Evolutionary conservation across 495 filamentous ascomycete species (phyloP).

Genomic region (Lentithecium fluviatile): DNA sequence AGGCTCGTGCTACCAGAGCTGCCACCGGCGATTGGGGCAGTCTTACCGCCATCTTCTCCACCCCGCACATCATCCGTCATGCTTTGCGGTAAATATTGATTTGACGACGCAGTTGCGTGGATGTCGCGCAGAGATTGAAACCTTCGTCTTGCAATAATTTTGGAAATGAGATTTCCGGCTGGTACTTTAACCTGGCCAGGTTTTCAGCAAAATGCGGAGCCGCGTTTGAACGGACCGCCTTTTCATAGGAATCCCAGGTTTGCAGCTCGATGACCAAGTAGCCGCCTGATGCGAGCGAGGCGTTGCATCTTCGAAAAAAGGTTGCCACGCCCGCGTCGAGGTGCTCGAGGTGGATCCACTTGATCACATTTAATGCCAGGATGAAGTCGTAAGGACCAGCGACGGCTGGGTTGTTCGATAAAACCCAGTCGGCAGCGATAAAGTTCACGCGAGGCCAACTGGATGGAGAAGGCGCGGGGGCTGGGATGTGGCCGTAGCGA

Average conservation of each 20-base stretch:
- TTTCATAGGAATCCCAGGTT: constrained; percentile 43
- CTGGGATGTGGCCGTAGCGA: constrained; percentile 32
- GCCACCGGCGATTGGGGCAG: constrained; percentile 2
- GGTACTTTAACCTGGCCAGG: constrained; percentile 23
- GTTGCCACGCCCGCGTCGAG: constrained; percentile 37
- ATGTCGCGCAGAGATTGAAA: constrained; percentile 23
- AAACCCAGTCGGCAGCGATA: constrained; percentile 38
- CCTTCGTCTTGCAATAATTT: constrained; percentile 27
- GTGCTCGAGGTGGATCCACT: constrained; percentile 46
- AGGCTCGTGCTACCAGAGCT: constrained; percentile 24
- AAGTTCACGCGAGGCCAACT: constrained; percentile 36
- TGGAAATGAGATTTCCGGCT: constrained; percentile 32
- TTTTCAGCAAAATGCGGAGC: constrained; percentile 29
- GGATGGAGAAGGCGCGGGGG: constrained; percentile 22
- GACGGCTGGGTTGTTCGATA: constrained; percentile 25
- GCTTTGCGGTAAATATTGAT: constrained; percentile 34
- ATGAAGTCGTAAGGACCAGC: constrained; percentile 40
- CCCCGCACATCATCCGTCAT: constrained; percentile 18
- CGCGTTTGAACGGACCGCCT: constrained; percentile 32
- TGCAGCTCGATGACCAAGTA: constrained; percentile 46
- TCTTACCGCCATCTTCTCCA: background rate
- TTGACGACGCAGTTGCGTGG: constrained; percentile 25
- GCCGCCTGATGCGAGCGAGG: constrained; percentile 37
- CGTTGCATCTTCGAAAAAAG: constrained; percentile 40
- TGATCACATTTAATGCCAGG: constrained; percentile 46